Base-by-base conservation (phyloP, 2,329 filamentous ascomycete genomes). In the Botryotinia convoluta region DNA sequence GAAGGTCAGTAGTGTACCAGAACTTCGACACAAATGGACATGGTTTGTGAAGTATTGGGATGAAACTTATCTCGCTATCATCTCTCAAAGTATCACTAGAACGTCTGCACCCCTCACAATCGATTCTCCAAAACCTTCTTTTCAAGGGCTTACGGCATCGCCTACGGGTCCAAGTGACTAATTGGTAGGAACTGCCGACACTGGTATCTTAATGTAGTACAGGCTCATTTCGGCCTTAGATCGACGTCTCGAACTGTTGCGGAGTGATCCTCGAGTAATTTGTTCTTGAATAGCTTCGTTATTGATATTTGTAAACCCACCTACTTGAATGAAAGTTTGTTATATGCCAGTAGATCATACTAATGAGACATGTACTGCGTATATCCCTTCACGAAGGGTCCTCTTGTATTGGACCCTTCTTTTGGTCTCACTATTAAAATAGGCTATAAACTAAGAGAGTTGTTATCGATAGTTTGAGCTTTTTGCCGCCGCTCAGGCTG, bases 161-260 rank as follows among this genome's bases (percentile, higher is more conserved):
- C 37, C 37, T 26, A 68, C 18, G 35, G 51, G 12, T 32, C 48
- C 20, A 37, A 45, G 44, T 69, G 63, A 72, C 71, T 42, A 72
- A 72, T 72, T 69, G 42, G 51, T 72, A 69, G 48, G 63, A 72
- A 72, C 39, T 72, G 51, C 71, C 63, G 71, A 69, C 45, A 61
- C 35, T 48, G 48, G 61, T 26, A 68, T 68, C 64, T 45, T 4
- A 42, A 42, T 42, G 20, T 67, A 72, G 59, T 60, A 26, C 63
- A 72, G 16, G 26, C 37, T 48, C 60, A 42, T 51, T 60, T 61
- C 39, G n/a, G 63, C 39, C 32, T 61, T 44, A 32, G 63, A 72
- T 72, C 63, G 39, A 61, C 71, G 51, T 32, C 39, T 29, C 61
- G 45, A 72, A 72, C 48, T 42, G 42, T 72, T 69, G 42, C 71